phyloP scores from a whole-genome alignment of 371 early-diverging fungal genomes.

The Umbelopsis sp. region DNA sequence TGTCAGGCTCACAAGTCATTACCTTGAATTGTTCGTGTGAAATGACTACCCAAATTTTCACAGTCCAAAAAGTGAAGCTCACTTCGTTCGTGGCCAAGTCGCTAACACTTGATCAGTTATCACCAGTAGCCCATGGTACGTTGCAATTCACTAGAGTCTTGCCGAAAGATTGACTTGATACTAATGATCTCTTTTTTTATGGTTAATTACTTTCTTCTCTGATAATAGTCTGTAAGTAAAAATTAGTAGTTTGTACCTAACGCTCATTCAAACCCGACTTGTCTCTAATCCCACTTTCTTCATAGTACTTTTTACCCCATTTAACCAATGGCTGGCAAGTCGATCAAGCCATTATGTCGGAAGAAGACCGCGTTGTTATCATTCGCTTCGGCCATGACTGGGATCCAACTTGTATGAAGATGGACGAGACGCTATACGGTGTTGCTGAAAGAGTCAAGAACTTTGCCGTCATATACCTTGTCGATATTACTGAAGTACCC shows the following conservation, averaged over 20 bases:
- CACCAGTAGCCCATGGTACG: slow-evolving; percentile 19
- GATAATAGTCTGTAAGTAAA: background rate
- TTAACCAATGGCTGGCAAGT: slow-evolving; percentile 94
- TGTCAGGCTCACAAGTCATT: slow-evolving; percentile 8
- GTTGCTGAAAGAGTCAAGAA: slow-evolving; percentile 96
- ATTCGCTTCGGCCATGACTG: slow-evolving; percentile 98
- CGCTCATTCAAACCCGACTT: too few species aligned
- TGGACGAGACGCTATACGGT: slow-evolving; percentile 93
- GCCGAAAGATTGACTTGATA: too few species aligned
- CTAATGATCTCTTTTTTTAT: too few species aligned
- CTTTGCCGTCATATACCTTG: slow-evolving; percentile 95
- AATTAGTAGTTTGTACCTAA: too few species aligned
- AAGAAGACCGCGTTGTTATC: slow-evolving; percentile 96
- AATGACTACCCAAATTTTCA: background rate
- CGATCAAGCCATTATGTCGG: slow-evolving; percentile 97
- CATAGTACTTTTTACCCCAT: slow-evolving; percentile 78
- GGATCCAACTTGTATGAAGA: slow-evolving; percentile 96
- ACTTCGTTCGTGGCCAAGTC: background rate
- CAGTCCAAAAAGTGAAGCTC: background rate
- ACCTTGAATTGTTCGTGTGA: slow-evolving; percentile 10
- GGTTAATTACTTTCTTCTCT: too few species aligned
- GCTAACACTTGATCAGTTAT: background rate
- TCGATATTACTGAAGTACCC: slow-evolving; percentile 84
- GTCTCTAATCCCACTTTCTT: background rate
- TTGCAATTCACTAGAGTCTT: background rate